A percentile compares a stretch with the other conserved stretches of the same genome.
Evolutionary conservation across 805 yeast species (phyloP).

Genomic region (Ogataea polymorpha): DNA sequence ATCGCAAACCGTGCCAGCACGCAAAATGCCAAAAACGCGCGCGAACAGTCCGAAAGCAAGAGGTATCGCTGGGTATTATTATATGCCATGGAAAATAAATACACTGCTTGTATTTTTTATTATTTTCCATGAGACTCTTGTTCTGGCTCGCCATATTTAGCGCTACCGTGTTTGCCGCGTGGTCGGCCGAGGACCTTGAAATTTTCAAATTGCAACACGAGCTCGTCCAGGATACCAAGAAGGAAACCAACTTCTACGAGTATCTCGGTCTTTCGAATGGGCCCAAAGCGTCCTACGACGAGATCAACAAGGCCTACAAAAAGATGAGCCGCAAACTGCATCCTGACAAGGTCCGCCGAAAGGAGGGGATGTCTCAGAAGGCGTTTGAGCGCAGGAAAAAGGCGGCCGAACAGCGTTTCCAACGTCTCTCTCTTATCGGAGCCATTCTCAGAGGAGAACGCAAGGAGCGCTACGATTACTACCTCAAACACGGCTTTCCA

Average conservation of each 20-base stretch:
- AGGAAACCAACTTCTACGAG: constrained; percentile 60
- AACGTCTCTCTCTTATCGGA: constrained; percentile 72
- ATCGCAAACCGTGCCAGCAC: constrained; percentile 48
- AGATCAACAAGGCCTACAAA: constrained; percentile 65
- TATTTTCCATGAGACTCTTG: constrained; percentile 11
- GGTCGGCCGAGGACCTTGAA: constrained; percentile 64
- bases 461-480: constrained; percentile 79
- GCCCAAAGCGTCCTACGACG: constrained; percentile 44
- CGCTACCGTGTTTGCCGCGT: constrained; percentile 15
- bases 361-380: constrained; percentile 35
- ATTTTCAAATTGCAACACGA: constrained; percentile 66
- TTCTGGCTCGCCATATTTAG: constrained; percentile 9
- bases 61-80: constrained; percentile 25
- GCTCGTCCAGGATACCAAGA: constrained; percentile 54
- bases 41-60: constrained; percentile 23
- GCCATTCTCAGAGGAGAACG: constrained; percentile 64
- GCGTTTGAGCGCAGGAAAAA: constrained; percentile 33
- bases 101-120: neutral
- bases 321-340: constrained; percentile 70
- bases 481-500: constrained; percentile 82
- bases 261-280: constrained; percentile 51
- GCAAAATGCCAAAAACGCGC: constrained; percentile 46
- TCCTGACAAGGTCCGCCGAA: constrained; percentile 70
- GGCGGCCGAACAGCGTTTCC: constrained; percentile 65
- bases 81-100: constrained; percentile 11